Conservation (phyloP, 306 rosid genomes). For the Inga leiocalycina region DNA sequence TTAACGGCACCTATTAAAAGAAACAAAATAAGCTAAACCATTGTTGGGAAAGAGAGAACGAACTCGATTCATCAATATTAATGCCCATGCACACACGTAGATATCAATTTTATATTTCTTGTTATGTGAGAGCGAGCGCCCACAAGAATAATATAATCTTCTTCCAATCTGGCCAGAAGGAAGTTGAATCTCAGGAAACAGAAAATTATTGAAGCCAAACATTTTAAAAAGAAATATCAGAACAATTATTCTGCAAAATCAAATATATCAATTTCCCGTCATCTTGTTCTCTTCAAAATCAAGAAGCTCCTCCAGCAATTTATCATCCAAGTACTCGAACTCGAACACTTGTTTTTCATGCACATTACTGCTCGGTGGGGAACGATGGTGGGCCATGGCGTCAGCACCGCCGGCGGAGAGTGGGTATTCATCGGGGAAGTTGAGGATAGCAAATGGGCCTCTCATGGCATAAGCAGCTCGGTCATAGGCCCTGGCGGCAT, state of each 20-base stretch:
- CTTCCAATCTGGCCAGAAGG: neutral
- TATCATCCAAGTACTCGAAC: constrained; percentile 75
- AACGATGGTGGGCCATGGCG: neutral
- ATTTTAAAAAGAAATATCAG: neutral
- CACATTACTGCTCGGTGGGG: constrained; percentile 30
- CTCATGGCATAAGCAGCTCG: constrained; percentile 87
- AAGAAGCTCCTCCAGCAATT: constrained; percentile 83
- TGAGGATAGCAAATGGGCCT: constrained; percentile 79
- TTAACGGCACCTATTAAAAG: neutral
- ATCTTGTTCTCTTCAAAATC: constrained; percentile 55
- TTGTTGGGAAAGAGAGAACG: neutral
- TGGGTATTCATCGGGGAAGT: constrained; percentile 75
- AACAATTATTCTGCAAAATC: neutral
- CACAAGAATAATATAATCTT: too few relatives aligned
- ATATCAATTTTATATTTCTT: neutral
- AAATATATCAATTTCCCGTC: constrained; percentile 20
- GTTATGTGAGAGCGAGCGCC: neutral
- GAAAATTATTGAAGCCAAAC: neutral
- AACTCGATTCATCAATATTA: neutral
- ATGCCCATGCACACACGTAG: neutral
- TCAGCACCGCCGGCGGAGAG: constrained; percentile 23
- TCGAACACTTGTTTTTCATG: constrained; percentile 67
- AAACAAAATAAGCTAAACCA: neutral
- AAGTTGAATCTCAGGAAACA: neutral
- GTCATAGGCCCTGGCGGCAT: constrained; percentile 93